Conservation (phyloP, 495 filamentous ascomycete genomes). For the Podospora appendiculata region DNA sequence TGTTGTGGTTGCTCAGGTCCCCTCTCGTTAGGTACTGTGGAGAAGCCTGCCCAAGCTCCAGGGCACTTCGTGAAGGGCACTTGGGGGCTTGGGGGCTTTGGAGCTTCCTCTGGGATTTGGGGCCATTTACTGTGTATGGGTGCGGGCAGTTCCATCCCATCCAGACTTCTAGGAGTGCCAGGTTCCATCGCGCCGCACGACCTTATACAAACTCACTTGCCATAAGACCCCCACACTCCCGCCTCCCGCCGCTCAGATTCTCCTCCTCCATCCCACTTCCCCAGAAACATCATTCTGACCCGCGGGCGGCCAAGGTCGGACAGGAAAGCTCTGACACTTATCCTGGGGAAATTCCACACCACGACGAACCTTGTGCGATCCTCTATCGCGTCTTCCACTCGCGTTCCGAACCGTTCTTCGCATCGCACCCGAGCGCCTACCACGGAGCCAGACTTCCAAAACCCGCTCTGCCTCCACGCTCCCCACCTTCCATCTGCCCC, state of each 20-base stretch:
- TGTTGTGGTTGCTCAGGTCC: no score
- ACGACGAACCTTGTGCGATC: slow-evolving; percentile 1
- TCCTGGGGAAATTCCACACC: slow-evolving; percentile 7
- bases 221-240: slow-evolving; percentile 28
- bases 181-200: no score
- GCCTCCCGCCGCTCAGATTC: slow-evolving; percentile 16
- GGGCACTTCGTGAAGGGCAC: neutral
- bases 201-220: slow-evolving; percentile 7
- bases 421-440: neutral
- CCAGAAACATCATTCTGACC: slow-evolving; percentile 16
- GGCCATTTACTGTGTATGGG: no score
- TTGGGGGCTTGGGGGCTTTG: no score
- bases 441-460: neutral
- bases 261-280: slow-evolving; percentile 16
- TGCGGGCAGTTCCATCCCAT: no score
- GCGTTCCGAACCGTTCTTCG: neutral
- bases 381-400: neutral
- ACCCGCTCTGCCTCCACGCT: neutral
- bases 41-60: neutral
- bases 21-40: no score
- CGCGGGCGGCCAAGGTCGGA: slow-evolving; percentile 20
- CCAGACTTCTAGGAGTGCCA: no score
- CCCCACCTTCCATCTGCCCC: neutral
- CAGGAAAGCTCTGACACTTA: slow-evolving; percentile 6
- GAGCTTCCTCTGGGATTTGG: no score